phyloP scores from a whole-genome alignment of 148 eudicot species.

The Spergularia marina region DNA sequence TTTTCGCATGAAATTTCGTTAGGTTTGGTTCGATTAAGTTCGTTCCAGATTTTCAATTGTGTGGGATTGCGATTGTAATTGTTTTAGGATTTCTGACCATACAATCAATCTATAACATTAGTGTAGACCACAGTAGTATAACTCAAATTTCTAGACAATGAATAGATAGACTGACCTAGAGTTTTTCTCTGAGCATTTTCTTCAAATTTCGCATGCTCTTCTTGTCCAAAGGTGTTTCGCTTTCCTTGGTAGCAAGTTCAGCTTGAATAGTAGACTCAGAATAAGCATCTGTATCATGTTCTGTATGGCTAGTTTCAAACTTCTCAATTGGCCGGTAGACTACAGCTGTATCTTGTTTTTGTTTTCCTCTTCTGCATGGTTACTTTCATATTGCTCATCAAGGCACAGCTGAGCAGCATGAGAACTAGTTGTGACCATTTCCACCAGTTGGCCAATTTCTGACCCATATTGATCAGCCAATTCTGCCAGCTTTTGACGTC shows the following conservation, averaged over 20 bases:
- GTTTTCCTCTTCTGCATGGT: background rate
- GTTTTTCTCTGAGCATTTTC: constrained; percentile 25
- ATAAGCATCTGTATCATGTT: background rate
- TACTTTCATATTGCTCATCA: too few relatives aligned
- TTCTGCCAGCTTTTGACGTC: background rate
- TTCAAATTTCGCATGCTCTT: constrained; percentile 28
- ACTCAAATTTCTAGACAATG: background rate
- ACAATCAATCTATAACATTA: too few relatives aligned
- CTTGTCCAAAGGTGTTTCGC: constrained; percentile 13
- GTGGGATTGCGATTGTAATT: too few relatives aligned
- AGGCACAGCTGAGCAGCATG: background rate
- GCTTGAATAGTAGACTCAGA: constrained; percentile 11
- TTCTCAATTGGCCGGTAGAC: background rate
- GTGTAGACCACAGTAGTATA: too few relatives aligned
- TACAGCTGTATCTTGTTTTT: background rate
- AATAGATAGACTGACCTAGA: constrained; percentile 14
- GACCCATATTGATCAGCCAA: background rate
- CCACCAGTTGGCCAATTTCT: background rate
- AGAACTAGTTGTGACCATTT: background rate
- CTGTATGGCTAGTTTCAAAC: background rate
- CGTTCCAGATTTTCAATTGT: too few relatives aligned
- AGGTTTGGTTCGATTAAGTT: too few relatives aligned
- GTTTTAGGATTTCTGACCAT: too few relatives aligned
- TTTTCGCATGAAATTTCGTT: too few relatives aligned
- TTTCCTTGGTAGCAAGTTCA: background rate